A percentile compares a stretch with the other conserved stretches of the same genome.
Conservation (phyloP, 2,329 filamentous ascomycete genomes). For the Colletotrichum sublineola region DNA sequence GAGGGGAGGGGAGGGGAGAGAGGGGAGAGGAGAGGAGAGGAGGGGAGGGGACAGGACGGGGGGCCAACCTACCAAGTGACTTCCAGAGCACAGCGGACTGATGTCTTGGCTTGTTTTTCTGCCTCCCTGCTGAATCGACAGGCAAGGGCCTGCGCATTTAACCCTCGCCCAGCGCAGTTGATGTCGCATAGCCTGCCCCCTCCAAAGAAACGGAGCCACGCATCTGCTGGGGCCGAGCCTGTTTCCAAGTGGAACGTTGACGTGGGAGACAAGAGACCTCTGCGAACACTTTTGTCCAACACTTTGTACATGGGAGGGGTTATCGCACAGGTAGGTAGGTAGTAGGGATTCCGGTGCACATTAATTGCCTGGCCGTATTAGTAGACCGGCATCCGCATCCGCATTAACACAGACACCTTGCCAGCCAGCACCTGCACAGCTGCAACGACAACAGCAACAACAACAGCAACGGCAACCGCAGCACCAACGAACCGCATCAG, state of each 20-base stretch:
- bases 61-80: slow-evolving; percentile 1
- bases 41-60: no score
- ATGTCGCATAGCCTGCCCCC: slow-evolving; percentile 21
- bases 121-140: slow-evolving; percentile 8
- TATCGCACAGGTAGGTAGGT: not conserved
- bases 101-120: slow-evolving; percentile 14
- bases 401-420: not conserved
- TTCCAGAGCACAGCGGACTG: not conserved
- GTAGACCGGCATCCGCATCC: slow-evolving; percentile 16
- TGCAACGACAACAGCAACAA: not conserved
- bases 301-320: not conserved
- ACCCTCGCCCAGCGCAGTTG: slow-evolving; percentile 10
- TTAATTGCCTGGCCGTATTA: slow-evolving; percentile 12
- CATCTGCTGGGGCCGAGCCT: slow-evolving; percentile 17
- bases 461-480: not conserved
- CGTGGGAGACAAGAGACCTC: slow-evolving; percentile 16
- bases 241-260: slow-evolving; percentile 29
- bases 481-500: not conserved
- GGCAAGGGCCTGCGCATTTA: slow-evolving; percentile 12
- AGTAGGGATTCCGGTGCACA: not conserved
- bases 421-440: slow-evolving; percentile 4
- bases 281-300: not conserved
- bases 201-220: slow-evolving; percentile 31
- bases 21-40: not conserved
- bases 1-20: not conserved